A percentile compares a stretch with the other conserved stretches of the same genome.
These are phyloP conservation scores for Aspergillus persii DNA, from an alignment of 2,329 filamentous ascomycete genomes.

Conservation along the genomic window DNA sequence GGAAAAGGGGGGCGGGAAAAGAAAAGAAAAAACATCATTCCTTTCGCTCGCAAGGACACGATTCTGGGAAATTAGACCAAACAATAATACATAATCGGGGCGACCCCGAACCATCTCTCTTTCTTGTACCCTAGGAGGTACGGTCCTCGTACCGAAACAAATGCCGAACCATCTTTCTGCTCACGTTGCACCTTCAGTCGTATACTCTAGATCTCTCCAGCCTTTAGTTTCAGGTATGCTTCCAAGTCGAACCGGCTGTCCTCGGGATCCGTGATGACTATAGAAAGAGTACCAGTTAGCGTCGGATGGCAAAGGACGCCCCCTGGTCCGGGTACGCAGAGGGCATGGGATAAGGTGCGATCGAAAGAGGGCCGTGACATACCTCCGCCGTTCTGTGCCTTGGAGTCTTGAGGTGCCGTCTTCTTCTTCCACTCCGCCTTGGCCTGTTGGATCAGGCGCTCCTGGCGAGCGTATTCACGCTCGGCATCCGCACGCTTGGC, in stretches of 20 bases:
- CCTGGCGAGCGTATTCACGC: constrained; percentile 86
- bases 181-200: constrained; percentile 21
- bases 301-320: constrained; percentile 13
- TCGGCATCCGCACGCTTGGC: constrained; percentile 70
- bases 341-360: not conserved
- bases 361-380: constrained; percentile 21
- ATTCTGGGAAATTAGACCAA: constrained; percentile 41
- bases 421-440: constrained; percentile 88
- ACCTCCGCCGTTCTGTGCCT: constrained; percentile 36
- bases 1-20: constrained; percentile 12
- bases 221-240: constrained; percentile 69
- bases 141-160: constrained; percentile 30
- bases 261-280: constrained; percentile 72
- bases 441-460: constrained; percentile 85
- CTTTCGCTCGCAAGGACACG: constrained; percentile 43
- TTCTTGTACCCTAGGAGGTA: constrained; percentile 36
- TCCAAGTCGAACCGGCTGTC: constrained; percentile 94
- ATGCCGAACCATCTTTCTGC: constrained; percentile 32
- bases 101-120: constrained; percentile 31
- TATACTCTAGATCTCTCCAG: constrained; percentile 41
- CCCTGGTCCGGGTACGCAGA: constrained; percentile 8
- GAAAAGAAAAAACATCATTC: constrained; percentile 33
- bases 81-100: constrained; percentile 44
- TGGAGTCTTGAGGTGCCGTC: constrained; percentile 53
- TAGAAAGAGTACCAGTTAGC: constrained; percentile 18